These are phyloP conservation scores for Scopulariopsis brevicaulis DNA, from an alignment of 2,329 filamentous ascomycete genomes.

Conservation along the genomic window DNA sequence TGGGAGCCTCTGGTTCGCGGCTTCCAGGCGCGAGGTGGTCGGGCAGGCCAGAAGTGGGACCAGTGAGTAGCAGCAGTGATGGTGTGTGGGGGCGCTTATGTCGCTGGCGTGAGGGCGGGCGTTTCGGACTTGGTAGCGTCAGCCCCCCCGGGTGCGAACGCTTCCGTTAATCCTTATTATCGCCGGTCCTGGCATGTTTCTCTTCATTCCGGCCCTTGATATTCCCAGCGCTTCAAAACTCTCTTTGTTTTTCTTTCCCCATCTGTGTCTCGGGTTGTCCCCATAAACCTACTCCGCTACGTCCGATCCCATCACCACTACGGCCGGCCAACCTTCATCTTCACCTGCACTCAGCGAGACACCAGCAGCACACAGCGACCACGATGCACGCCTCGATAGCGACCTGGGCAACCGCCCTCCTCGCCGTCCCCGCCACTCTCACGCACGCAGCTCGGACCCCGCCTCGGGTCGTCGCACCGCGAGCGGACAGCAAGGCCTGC, in stretches of 20 bases:
- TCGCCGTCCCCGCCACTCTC: conserved; percentile 11
- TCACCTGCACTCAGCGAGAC: neutral
- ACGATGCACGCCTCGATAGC: conserved; percentile 1
- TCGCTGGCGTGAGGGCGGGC: neutral
- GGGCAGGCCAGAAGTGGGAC: neutral
- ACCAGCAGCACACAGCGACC: neutral
- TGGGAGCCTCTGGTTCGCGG: neutral
- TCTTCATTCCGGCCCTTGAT: neutral
- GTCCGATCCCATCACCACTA: neutral
- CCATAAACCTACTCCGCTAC: neutral
- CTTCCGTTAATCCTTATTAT: neutral
- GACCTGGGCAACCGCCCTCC: conserved; percentile 9
- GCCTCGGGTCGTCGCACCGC: conserved; percentile 1
- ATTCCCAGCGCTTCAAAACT: neutral
- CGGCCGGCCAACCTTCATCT: neutral
- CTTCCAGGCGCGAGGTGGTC: neutral
- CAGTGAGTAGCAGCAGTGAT: neutral
- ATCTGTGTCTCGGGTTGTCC: neutral
- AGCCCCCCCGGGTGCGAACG: neutral
- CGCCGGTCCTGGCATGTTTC: neutral
- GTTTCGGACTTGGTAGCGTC: neutral
- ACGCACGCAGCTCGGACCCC: conserved; percentile 1
- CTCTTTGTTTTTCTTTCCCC: neutral
- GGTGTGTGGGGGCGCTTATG: neutral
- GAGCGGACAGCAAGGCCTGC: conserved; percentile 37